These are phyloP conservation scores for Raffaelea arxii DNA, from an alignment of 2,329 filamentous ascomycete species.

Conservation along the genomic window DNA sequence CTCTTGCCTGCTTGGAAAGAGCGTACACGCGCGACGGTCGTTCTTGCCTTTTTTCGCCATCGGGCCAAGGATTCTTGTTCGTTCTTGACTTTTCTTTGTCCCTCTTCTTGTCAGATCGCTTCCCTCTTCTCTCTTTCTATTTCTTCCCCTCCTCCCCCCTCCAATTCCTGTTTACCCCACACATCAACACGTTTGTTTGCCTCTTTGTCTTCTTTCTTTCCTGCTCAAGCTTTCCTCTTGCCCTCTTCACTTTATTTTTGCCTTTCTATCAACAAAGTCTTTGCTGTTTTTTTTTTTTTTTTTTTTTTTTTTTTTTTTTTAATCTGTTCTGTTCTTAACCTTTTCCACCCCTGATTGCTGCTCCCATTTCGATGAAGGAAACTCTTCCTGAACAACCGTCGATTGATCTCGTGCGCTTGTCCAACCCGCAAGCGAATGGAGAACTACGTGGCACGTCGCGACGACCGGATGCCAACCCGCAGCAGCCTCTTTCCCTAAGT, in stretches of 20 bases:
- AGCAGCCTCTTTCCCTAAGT: conserved; percentile 17
- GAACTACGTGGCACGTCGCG: conserved; percentile 26
- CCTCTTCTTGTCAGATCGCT: too few relatives aligned
- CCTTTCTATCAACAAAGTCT: neutral
- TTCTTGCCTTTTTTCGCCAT: too few relatives aligned
- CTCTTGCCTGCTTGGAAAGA: too few relatives aligned
- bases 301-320: neutral
- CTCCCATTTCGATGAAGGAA: conserved; percentile 49
- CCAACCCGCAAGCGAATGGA: conserved; percentile 46
- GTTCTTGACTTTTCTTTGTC: too few relatives aligned
- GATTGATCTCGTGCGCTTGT: conserved; percentile 48
- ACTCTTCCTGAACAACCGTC: conserved; percentile 41
- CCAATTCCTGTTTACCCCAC: too few relatives aligned
- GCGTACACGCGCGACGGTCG: too few relatives aligned
- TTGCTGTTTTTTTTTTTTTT: neutral
- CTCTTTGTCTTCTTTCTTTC: neutral
- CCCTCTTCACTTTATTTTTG: neutral
- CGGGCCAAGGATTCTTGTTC: too few relatives aligned
- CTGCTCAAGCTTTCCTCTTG: neutral
- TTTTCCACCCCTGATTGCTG: neutral
- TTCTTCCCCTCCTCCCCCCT: too few relatives aligned
- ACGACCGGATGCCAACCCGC: conserved; percentile 25
- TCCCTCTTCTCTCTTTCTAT: too few relatives aligned
- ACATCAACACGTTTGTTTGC: neutral
- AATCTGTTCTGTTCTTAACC: neutral